phyloP scores from a whole-genome alignment of 1,284 basidiomycete genomes.

The Coriolopsis trogii region DNA sequence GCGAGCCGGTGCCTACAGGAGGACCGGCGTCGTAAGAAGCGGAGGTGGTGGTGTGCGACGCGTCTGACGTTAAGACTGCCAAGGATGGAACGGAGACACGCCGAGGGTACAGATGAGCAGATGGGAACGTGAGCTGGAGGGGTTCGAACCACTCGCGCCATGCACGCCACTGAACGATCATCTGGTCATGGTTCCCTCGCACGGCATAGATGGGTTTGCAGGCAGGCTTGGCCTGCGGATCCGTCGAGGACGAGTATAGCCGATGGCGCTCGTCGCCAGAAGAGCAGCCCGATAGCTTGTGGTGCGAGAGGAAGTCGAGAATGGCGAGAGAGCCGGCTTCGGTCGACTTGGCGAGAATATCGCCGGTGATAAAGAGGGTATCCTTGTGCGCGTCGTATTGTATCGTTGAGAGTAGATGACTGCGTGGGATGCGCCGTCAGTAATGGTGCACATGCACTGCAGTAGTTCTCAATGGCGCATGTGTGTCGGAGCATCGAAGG shows the following conservation, averaged over 20 bases:
- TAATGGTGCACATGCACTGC: no score
- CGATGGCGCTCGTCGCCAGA: conserved; percentile 37
- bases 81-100: conserved; percentile 9
- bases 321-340: conserved; percentile 62
- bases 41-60: conserved; percentile 2
- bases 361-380: conserved; percentile 79
- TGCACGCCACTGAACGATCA: conserved; percentile 81
- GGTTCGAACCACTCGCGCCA: conserved; percentile 74
- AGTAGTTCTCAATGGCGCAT: background rate
- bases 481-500: background rate
- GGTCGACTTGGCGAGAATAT: conserved; percentile 74
- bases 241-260: background rate
- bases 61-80: conserved; percentile 3
- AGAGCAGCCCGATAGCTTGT: background rate
- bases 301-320: conserved; percentile 62
- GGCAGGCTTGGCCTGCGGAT: background rate
- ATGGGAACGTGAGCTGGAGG: conserved; percentile 26
- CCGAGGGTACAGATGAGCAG: conserved; percentile 9
- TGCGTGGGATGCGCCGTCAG: conserved; percentile 33
- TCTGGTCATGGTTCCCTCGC: conserved; percentile 91
- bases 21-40: conserved; percentile 29
- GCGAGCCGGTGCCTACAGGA: conserved; percentile 45
- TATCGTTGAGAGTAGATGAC: conserved; percentile 62
- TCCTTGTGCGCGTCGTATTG: conserved; percentile 64
- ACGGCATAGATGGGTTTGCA: conserved; percentile 54